Conservation (phyloP, 352 stramenopile species). For the Globisporangium nagaii region DNA sequence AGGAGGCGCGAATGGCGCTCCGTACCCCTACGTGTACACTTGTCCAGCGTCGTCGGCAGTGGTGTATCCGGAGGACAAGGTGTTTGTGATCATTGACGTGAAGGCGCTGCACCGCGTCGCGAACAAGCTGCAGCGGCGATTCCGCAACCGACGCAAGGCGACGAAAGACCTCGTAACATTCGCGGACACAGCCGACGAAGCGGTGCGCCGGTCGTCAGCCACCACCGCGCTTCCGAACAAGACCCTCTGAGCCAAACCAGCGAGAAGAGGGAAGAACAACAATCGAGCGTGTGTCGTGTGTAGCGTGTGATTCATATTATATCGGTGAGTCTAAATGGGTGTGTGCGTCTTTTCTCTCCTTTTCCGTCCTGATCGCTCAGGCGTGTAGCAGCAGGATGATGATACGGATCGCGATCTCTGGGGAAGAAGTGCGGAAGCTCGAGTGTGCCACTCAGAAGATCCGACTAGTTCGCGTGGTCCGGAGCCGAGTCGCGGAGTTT, state of each 20-base stretch:
- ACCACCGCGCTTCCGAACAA: not conserved
- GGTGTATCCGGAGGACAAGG: conserved; percentile 67
- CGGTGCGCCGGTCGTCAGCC: not conserved
- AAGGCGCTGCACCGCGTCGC: conserved; percentile 63
- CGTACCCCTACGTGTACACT: conserved; percentile 81
- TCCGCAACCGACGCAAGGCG: conserved; percentile 29
- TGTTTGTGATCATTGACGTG: conserved; percentile 81
- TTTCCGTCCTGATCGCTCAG: not conserved
- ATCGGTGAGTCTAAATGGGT: not conserved
- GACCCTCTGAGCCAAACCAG: not conserved
- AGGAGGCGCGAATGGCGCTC: conserved; percentile 35
- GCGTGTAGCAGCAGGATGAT: not conserved
- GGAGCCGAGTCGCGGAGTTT: not conserved
- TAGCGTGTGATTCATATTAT: not conserved
- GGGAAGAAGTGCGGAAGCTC: not conserved
- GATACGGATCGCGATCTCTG: too few relatives aligned
- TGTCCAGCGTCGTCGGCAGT: conserved; percentile 53
- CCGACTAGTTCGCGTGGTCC: not conserved
- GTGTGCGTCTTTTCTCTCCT: not conserved
- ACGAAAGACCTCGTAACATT: conserved; percentile 4
- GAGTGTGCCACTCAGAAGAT: not conserved
- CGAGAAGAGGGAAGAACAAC: not conserved
- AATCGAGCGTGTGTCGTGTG: not conserved
- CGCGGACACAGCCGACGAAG: conserved; percentile 4
- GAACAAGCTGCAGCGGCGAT: conserved; percentile 70